Percentiles rank a stretch among this genome's conserved stretches.
These are phyloP conservation scores for Sisymbrium altissimum DNA, from an alignment of 345 rosid species.

Conservation along the genomic window DNA sequence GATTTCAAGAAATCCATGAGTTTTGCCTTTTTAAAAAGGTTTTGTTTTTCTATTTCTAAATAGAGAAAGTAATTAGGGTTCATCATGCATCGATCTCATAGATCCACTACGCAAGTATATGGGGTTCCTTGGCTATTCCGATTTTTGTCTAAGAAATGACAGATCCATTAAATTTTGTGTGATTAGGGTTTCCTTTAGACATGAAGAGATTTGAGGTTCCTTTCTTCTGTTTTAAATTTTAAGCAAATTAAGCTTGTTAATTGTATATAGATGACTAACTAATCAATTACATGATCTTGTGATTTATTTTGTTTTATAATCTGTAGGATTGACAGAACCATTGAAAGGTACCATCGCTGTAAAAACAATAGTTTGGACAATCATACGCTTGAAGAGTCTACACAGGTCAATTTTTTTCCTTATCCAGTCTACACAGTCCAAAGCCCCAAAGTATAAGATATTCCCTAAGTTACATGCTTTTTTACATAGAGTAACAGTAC, in stretches of 20 bases:
- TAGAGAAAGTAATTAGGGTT: no score
- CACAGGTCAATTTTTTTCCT: conserved; percentile 42
- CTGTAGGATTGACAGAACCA: conserved; percentile 48
- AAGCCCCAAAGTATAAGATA: conserved; percentile 14
- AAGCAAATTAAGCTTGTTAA: neutral
- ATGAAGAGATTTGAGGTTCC: conserved; percentile 42
- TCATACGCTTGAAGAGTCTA: conserved; percentile 45
- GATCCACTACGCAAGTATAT: neutral
- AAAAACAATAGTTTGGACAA: conserved; percentile 48
- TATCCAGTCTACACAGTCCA: conserved; percentile 47
- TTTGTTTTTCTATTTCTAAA: no score
- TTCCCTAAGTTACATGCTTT: neutral
- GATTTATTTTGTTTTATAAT: neutral
- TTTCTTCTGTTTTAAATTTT: neutral
- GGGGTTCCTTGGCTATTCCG: neutral
- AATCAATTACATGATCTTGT: neutral
- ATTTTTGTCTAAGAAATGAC: neutral
- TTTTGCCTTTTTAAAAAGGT: neutral
- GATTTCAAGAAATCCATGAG: neutral
- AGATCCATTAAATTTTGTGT: neutral
- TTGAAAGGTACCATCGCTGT: conserved; percentile 63
- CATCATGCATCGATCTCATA: neutral
- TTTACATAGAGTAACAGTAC: no score
- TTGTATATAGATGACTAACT: neutral
- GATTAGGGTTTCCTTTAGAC: conserved; percentile 29